These are phyloP conservation scores for Xylaria sp. DNA, from an alignment of 2,329 filamentous ascomycete genomes.

Conservation along the genomic window DNA sequence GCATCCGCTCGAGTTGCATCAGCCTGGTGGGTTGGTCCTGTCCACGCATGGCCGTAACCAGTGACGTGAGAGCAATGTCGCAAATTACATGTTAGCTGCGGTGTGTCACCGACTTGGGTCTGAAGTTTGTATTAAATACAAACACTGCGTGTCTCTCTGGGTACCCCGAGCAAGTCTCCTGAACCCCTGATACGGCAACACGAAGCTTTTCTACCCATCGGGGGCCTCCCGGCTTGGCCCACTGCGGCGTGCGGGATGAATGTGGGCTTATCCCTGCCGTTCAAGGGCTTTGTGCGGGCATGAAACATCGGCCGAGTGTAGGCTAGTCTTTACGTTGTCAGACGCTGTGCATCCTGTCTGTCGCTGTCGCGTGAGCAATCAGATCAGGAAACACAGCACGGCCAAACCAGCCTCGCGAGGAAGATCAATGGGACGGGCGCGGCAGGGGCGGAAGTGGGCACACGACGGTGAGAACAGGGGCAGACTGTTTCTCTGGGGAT, in stretches of 20 bases:
- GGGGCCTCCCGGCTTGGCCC: slow-evolving; percentile 32
- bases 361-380: slow-evolving; percentile 34
- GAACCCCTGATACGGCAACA: slow-evolving; percentile 19
- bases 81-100: slow-evolving; percentile 1
- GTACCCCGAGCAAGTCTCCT: background rate
- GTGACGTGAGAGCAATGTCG: slow-evolving; percentile 10
- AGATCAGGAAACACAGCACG: slow-evolving; percentile 6
- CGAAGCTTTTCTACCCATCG: slow-evolving; percentile 17
- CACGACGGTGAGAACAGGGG: slow-evolving; percentile 30
- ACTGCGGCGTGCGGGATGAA: slow-evolving; percentile 29
- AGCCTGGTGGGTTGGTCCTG: slow-evolving; percentile 7
- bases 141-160: slow-evolving; percentile 3
- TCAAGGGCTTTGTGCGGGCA: slow-evolving; percentile 5
- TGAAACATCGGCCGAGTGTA: slow-evolving; percentile 18
- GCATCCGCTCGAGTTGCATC: slow-evolving; percentile 14
- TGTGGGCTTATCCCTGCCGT: slow-evolving; percentile 22
- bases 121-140: slow-evolving; percentile 16
- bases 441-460: slow-evolving; percentile 31
- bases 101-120: slow-evolving; percentile 4
- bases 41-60: slow-evolving; percentile 6
- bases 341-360: slow-evolving; percentile 12
- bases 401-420: slow-evolving; percentile 12
- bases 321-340: background rate
- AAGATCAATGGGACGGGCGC: slow-evolving; percentile 20
- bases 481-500: slow-evolving; percentile 20